These are phyloP conservation scores for Thelonectria rubi DNA, from an alignment of 2,329 filamentous ascomycete genomes.

Conservation along the genomic window DNA sequence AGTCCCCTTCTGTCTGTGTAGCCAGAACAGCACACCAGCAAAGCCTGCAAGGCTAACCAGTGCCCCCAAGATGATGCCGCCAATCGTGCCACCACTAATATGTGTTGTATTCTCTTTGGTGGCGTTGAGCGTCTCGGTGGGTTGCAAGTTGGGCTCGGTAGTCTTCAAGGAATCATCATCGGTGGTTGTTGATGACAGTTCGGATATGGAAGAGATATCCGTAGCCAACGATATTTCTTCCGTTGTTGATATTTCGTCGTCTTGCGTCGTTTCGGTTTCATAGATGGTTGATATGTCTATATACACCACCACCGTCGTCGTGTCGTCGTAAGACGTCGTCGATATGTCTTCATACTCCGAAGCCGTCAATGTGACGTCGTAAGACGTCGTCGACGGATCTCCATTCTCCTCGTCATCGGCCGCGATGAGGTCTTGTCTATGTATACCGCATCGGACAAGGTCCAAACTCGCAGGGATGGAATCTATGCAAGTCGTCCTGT, in stretches of 20 bases:
- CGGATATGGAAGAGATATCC: constrained; percentile 3
- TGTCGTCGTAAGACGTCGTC: no score
- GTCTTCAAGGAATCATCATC: background rate
- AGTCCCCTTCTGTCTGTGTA: constrained; percentile 12
- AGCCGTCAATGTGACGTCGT: no score
- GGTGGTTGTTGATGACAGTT: constrained; percentile 7
- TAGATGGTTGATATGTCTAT: no score
- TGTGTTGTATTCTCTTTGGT: background rate
- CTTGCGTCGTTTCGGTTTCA: no score
- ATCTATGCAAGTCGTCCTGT: constrained; percentile 30
- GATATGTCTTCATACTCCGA: no score
- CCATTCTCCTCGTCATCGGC: constrained; percentile 11
- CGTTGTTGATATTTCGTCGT: no score
- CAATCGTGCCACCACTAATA: constrained; percentile 12
- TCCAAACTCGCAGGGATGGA: constrained; percentile 13
- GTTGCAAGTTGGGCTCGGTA: background rate
- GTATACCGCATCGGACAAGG: constrained; percentile 30
- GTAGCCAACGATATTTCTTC: background rate
- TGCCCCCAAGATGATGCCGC: constrained; percentile 17
- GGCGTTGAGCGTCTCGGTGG: background rate
- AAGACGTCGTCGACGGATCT: constrained; percentile 1
- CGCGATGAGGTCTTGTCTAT: constrained; percentile 25
- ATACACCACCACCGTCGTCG: no score
- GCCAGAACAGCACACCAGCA: constrained; percentile 14
- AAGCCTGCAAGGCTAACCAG: constrained; percentile 6